phyloP scores from a whole-genome alignment of 495 filamentous ascomycete species.

The Jackrogersella multiformis region DNA sequence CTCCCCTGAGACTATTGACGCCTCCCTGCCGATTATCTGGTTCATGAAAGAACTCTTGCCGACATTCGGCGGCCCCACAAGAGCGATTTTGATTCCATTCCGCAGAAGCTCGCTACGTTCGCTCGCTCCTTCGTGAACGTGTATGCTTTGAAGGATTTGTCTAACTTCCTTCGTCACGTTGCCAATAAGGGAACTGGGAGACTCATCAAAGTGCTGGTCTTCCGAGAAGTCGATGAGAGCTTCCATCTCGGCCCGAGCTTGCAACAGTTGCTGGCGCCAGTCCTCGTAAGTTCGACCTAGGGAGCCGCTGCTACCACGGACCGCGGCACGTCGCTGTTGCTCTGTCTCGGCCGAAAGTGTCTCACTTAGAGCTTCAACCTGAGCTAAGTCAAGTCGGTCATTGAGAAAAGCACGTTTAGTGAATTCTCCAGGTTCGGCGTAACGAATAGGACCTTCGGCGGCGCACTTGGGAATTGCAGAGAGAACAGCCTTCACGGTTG shows the following conservation, averaged over 20 bases:
- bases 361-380: constrained; percentile 91
- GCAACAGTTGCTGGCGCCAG: constrained; percentile 81
- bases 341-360: constrained; percentile 88
- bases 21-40: constrained; percentile 88
- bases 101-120: constrained; percentile 85
- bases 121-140: constrained; percentile 75
- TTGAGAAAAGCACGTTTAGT: constrained; percentile 93
- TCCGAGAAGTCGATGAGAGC: constrained; percentile 97
- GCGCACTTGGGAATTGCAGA: constrained; percentile 69
- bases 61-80: constrained; percentile 92
- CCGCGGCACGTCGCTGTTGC: constrained; percentile 87
- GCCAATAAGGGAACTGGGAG: constrained; percentile 71
- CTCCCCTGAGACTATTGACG: constrained; percentile 91
- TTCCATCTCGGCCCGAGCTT: constrained; percentile 90
- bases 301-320: constrained; percentile 75
- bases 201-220: constrained; percentile 96
- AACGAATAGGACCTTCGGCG: constrained; percentile 66
- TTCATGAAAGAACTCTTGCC: constrained; percentile 97
- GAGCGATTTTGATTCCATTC: constrained; percentile 83
- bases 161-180: constrained; percentile 73
- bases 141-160: constrained; percentile 67
- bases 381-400: constrained; percentile 83
- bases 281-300: constrained; percentile 82
- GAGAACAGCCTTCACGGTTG: constrained; percentile 86
- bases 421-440: constrained; percentile 96